Percentiles rank a stretch among this genome's conserved stretches.
phyloP scores from a whole-genome alignment of 305 asterid genomes.

The Ilex paraguariensis region DNA sequence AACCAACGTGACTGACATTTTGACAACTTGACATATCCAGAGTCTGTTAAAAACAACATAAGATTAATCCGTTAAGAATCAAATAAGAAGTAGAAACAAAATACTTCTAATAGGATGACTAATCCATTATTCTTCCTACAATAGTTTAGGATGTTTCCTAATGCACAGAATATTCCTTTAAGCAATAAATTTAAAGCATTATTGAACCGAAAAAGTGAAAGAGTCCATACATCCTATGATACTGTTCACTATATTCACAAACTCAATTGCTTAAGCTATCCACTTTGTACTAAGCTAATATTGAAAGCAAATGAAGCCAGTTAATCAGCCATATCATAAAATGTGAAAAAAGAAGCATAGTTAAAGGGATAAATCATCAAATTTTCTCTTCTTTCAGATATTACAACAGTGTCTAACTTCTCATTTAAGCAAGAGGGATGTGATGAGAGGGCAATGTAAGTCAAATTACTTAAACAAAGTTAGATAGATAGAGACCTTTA shows the following conservation, averaged over 20 bases:
- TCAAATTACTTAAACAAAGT: too few relatives aligned
- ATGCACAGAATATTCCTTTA: background rate
- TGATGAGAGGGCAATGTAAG: too few relatives aligned
- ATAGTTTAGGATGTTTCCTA: background rate
- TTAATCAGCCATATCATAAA: too few relatives aligned
- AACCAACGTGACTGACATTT: conserved; percentile 22
- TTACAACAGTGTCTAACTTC: too few relatives aligned
- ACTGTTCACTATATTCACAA: too few relatives aligned
- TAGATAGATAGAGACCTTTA: too few relatives aligned
- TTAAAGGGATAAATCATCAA: too few relatives aligned
- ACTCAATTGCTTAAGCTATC: background rate
- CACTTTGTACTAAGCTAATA: background rate
- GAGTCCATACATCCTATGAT: background rate
- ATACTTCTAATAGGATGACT: background rate
- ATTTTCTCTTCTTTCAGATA: background rate
- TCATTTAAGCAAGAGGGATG: too few relatives aligned
- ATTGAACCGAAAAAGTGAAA: background rate
- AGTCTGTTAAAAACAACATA: conserved; percentile 12
- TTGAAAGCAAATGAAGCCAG: too few relatives aligned
- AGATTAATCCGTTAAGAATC: background rate
- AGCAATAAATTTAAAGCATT: background rate
- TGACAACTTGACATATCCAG: conserved; percentile 22
- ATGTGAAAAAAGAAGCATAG: background rate
- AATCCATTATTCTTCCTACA: background rate
- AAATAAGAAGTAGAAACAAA: background rate